Evolutionary conservation across 805 yeast species (phyloP), one percentile per base, ranked within the genome.

Genomic region (Kazachstania martiniae): DNA sequence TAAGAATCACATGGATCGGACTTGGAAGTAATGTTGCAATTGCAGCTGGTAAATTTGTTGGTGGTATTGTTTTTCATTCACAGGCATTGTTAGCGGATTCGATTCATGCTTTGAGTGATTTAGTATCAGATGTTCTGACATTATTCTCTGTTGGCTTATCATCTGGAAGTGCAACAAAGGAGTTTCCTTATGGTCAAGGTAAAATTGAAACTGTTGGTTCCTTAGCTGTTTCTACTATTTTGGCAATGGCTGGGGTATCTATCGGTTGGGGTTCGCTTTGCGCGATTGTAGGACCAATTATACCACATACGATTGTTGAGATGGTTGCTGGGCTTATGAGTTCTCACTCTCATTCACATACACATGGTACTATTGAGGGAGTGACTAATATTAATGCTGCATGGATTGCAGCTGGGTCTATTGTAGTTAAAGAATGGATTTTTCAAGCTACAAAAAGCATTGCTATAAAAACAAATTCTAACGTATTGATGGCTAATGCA

Each of bases 31-130:
- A 91, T 52, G 73, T 84, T 9, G 75, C 81, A 10, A 77, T 91
- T 78, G 96, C 95, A 0, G 62, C 72, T 2, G 77, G 87, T 21
- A 91, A 91, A 55, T 87, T 86, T 18, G 57, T 75, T 15, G 97
- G 97, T 19, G 98, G 98, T 6, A 65, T 84, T 12, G 75, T 75
- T 24, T 91, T 91, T 69, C 94, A 91, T 56, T 91, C 98, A 0
- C 95, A 87, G 54, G 87, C 96, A 2, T 68, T 91, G 35, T 54
- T 87, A 31, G 98, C 98, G 1, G 98, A 91, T 58, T 87, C 96
- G 1, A 77, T 86, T 18, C 98, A 91, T 59, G 89, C 97, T 0
- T 67, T 84, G 14, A 77, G 93, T 29, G 98, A 91, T 58, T 65
- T 89, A 61, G 70, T 91, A 12, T 82, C 94, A 7, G 98, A 91